Percentiles rank a stretch among this genome's conserved stretches.
These are phyloP conservation scores for Arthroderma uncinatum DNA, from an alignment of 2,329 filamentous ascomycete species.

Conservation along the genomic window DNA sequence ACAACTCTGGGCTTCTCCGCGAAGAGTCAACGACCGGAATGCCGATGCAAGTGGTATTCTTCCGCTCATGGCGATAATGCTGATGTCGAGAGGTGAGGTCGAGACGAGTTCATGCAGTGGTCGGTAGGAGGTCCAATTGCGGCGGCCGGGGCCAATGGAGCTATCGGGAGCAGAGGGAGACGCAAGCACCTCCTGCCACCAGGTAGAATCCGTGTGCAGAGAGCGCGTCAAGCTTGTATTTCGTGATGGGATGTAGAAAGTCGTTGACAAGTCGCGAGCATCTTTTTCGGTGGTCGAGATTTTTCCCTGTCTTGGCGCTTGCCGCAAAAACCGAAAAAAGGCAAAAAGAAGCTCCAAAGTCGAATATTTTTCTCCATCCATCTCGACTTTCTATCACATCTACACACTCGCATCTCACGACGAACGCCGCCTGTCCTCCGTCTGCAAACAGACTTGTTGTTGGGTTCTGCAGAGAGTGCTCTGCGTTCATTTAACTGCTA, in stretches of 20 bases:
- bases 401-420: too few species aligned
- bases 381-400: neutral
- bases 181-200: neutral
- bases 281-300: neutral
- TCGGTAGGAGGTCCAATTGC: neutral
- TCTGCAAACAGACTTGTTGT: neutral
- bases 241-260: neutral
- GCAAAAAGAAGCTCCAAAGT: constrained; percentile 2
- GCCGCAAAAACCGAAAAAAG: constrained; percentile 3
- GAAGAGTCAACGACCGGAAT: neutral
- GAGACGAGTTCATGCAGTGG: neutral
- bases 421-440: neutral
- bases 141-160: neutral
- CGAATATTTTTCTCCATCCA: neutral
- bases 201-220: neutral
- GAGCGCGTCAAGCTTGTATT: neutral
- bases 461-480: neutral
- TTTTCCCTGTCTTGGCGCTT: neutral
- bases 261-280: neutral
- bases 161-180: neutral
- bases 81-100: neutral
- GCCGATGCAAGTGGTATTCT: neutral
- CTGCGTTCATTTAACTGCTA: neutral
- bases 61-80: neutral
- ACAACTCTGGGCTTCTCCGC: constrained; percentile 1